Conservation (phyloP, 108 stramenopile species). For the Skeletonema menzelii region DNA sequence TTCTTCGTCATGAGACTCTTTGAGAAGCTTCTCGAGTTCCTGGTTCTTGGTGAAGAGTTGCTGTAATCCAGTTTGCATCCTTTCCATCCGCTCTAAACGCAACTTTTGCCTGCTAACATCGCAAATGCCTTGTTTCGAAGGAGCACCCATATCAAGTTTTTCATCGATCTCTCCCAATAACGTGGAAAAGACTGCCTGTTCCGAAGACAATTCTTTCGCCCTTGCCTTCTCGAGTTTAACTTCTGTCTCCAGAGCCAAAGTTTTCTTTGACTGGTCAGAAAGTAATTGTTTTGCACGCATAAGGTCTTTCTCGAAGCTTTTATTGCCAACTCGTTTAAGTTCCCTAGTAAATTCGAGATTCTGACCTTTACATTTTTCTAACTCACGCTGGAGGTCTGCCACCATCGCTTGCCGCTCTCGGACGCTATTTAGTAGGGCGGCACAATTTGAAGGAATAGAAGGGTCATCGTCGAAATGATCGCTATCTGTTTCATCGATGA, state of each 20-base stretch:
- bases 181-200: neutral
- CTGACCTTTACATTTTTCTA: neutral
- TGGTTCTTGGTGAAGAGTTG: conserved; percentile 1
- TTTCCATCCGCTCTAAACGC: conserved; percentile 20
- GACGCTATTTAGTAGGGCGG: neutral
- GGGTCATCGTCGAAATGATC: neutral
- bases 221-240: conserved; percentile 5
- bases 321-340: neutral
- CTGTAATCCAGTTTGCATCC: conserved; percentile 10
- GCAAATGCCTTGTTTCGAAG: neutral
- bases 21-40: neutral
- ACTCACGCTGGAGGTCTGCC: neutral
- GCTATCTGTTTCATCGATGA: neutral
- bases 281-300: conserved; percentile 2
- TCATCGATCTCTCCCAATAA: conserved; percentile 5
- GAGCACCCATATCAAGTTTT: neutral
- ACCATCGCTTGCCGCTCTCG: neutral
- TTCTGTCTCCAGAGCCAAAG: conserved; percentile 5
- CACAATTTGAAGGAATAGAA: neutral
- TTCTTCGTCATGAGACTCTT: conserved; percentile 12
- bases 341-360: conserved; percentile 6
- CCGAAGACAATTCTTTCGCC: neutral
- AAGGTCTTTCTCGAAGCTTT: conserved; percentile 10
- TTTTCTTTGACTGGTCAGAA: conserved; percentile 3
- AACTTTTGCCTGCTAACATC: neutral